Conservation (phyloP, 139 green algal species). For the Microglena sp. region DNA sequence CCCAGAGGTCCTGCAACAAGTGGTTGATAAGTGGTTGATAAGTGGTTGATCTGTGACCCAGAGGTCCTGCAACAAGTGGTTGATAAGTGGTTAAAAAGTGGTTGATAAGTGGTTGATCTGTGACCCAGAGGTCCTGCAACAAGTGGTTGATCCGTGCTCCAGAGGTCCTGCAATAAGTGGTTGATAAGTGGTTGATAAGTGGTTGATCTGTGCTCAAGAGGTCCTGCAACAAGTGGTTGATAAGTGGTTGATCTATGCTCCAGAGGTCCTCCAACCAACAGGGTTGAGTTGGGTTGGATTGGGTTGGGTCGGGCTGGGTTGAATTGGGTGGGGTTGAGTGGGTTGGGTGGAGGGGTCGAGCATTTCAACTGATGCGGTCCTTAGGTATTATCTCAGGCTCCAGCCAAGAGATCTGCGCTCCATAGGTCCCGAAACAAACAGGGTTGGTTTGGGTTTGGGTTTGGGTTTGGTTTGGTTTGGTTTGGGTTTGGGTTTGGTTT, state of each 20-base stretch:
- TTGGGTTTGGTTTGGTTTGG: too few species aligned
- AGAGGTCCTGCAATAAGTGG: neutral
- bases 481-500: too few species aligned
- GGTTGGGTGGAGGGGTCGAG: too few species aligned
- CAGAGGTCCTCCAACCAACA: neutral
- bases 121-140: neutral
- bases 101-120: neutral
- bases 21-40: neutral
- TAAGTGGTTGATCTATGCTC: neutral
- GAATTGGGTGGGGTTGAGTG: too few species aligned
- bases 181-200: neutral
- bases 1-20: neutral
- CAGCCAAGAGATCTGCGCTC: neutral
- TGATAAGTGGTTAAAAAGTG: neutral
- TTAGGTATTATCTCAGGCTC: neutral
- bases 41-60: conserved; percentile 5
- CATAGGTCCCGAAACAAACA: neutral
- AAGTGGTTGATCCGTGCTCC: neutral
- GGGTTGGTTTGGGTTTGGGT: too few species aligned
- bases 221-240: neutral
- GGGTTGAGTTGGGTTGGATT: neutral
- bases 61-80: neutral
- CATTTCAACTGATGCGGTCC: conserved; percentile 13
- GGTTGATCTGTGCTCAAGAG: conserved; percentile 1
- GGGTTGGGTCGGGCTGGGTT: too few species aligned